A percentile compares a stretch with the other conserved stretches of the same genome.
Evolutionary conservation across 2,329 filamentous ascomycete genomes (phyloP).

Genomic region (Neonectria coccinea): DNA sequence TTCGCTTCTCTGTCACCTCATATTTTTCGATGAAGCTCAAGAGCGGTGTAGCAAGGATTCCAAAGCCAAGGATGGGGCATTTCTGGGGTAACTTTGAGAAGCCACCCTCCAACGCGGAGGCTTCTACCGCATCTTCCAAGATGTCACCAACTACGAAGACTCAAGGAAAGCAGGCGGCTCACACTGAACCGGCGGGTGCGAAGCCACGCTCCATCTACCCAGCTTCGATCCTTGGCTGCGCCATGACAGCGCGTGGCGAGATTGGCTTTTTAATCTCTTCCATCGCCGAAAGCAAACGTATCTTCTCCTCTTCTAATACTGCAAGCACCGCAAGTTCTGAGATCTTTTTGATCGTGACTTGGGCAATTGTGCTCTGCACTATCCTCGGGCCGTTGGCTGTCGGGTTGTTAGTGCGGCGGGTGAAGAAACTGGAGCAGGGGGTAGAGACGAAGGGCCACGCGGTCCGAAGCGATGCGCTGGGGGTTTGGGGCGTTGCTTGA

Average conservation of each 20-base stretch:
- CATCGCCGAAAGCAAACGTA: constrained; percentile 67
- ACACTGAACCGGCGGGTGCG: constrained; percentile 40
- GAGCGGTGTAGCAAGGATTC: neutral
- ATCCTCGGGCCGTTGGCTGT: constrained; percentile 62
- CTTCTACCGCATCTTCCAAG: neutral
- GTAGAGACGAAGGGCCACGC: neutral
- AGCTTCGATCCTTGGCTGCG: constrained; percentile 71
- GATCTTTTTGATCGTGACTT: constrained; percentile 65
- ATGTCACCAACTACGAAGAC: neutral
- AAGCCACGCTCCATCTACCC: constrained; percentile 75
- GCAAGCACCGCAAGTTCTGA: constrained; percentile 47
- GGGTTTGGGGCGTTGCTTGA: neutral
- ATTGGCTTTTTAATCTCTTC: constrained; percentile 83
- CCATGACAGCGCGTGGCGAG: constrained; percentile 83
- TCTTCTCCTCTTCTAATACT: constrained; percentile 48
- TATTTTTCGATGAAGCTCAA: neutral
- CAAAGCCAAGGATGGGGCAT: neutral
- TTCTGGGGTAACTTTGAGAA: constrained; percentile 2
- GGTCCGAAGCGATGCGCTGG: neutral
- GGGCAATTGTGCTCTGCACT: constrained; percentile 68
- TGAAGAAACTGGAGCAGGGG: constrained; percentile 49
- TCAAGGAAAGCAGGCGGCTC: constrained; percentile 1
- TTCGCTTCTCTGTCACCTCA: constrained; percentile 42
- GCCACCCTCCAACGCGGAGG: neutral
- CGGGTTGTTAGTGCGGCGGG: constrained; percentile 58